Evolutionary conservation across 495 filamentous ascomycete genomes (phyloP).

Genomic region (Tuber magnatum): DNA sequence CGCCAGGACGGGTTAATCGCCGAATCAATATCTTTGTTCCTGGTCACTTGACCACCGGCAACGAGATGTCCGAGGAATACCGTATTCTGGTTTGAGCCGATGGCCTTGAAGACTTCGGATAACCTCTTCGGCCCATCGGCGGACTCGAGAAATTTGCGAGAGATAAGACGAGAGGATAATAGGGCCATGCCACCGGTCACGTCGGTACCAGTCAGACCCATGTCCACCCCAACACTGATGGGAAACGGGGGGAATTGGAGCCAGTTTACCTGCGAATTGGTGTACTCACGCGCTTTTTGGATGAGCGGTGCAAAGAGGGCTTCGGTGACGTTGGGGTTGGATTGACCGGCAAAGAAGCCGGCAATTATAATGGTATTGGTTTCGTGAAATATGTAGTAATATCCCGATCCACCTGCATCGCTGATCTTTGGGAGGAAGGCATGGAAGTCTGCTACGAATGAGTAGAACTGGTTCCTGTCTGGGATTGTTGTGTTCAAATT

Average conservation of each 20-base stretch:
- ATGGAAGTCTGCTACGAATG: conserved; percentile 41
- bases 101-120: conserved; percentile 33
- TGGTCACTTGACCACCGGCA: conserved; percentile 29
- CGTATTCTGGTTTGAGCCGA: conserved; percentile 36
- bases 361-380: conserved; percentile 20
- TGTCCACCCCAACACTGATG: conserved; percentile 10
- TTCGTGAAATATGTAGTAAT: conserved; percentile 42
- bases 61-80: conserved; percentile 41
- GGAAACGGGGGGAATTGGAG: conserved; percentile 29
- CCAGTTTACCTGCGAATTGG: conserved; percentile 20
- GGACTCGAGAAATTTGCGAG: conserved; percentile 38
- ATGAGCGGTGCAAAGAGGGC: conserved; percentile 20
- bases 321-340: conserved; percentile 17
- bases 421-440: conserved; percentile 40
- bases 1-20: conserved; percentile 48
- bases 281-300: conserved; percentile 4
- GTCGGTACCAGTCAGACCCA: conserved; percentile 34
- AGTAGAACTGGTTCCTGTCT: conserved; percentile 39
- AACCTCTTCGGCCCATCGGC: conserved; percentile 39
- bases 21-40: conserved; percentile 37
- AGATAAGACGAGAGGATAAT: conserved; percentile 44
- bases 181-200: conserved; percentile 41
- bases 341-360: conserved; percentile 38
- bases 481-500: conserved; percentile 43
- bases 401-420: conserved; percentile 43